These are phyloP conservation scores for Vitis riparia DNA, from an alignment of 164 flowering plant species.

Conservation along the genomic window DNA sequence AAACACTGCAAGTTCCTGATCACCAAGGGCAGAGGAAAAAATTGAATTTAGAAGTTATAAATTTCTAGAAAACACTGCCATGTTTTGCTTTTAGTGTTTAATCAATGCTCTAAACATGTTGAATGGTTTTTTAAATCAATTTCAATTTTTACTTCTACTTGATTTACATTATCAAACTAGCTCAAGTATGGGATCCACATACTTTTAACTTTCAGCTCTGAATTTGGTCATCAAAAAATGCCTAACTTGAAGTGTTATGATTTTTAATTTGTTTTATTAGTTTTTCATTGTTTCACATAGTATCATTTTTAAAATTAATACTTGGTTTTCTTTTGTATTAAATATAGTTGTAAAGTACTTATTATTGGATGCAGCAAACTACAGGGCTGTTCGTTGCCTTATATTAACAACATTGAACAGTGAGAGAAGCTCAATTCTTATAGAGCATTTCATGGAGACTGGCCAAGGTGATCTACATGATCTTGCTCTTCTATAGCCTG, in stretches of 20 bases:
- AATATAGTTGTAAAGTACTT: background rate
- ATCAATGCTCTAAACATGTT: no score
- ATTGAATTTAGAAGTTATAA: no score
- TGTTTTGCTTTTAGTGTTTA: no score
- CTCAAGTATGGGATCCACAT: no score
- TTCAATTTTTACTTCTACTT: no score
- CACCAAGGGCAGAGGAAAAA: no score
- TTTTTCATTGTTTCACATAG: background rate
- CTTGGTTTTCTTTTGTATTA: background rate
- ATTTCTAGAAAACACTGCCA: no score
- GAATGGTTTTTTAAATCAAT: no score
- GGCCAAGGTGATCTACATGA: slow-evolving; percentile 60
- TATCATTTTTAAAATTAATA: background rate
- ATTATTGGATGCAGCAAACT: slow-evolving; percentile 56
- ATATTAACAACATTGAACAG: slow-evolving; percentile 68
- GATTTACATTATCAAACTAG: no score
- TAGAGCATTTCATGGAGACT: slow-evolving; percentile 70
- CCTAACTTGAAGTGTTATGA: background rate
- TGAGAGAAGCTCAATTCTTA: slow-evolving; percentile 78
- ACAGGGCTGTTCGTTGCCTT: slow-evolving; percentile 89
- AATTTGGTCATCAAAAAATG: no score
- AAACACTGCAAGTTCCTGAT: no score
- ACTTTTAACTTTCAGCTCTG: no score
- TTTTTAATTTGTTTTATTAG: background rate
- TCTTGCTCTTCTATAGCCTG: background rate